Evolutionary conservation across 176 grass and related monocot genomes (phyloP).

Genomic region (Triticum dicoccoides): DNA sequence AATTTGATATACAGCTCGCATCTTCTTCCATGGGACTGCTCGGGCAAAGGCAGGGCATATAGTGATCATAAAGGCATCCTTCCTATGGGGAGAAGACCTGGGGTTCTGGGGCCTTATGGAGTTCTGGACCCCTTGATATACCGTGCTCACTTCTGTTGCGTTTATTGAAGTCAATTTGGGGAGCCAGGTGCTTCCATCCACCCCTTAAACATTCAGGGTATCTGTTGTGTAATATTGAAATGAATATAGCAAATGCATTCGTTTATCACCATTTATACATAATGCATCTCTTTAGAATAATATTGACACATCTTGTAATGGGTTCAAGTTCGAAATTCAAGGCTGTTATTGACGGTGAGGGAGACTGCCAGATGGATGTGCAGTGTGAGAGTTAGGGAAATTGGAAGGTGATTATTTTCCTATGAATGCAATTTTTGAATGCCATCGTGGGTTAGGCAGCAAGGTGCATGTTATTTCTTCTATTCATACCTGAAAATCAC

Average conservation of each 20-base stretch:
- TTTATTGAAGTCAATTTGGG: neutral
- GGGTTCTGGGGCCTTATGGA: neutral
- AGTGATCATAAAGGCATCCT: neutral
- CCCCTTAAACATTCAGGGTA: neutral
- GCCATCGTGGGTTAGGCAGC: neutral
- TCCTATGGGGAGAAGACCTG: neutral
- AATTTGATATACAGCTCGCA: neutral
- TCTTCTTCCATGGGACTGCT: neutral
- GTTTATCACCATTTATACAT: conserved; percentile 20
- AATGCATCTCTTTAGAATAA: conserved; percentile 41
- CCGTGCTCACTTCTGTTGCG: neutral
- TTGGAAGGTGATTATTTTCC: conserved; percentile 24
- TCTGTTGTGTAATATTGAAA: neutral
- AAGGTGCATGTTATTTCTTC: neutral
- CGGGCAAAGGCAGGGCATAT: neutral
- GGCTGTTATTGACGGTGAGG: conserved; percentile 21
- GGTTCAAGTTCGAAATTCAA: conserved; percentile 30
- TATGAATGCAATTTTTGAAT: neutral
- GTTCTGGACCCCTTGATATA: neutral
- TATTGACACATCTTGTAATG: conserved; percentile 12
- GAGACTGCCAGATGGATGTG: conserved; percentile 17
- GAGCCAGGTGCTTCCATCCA: neutral
- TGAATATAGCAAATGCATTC: conserved; percentile 7
- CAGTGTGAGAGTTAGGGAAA: conserved; percentile 22
- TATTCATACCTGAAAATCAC: neutral